Evolutionary conservation across 2,329 filamentous ascomycete species (phyloP).

Genomic region (Coniochaeta pulveracea): DNA sequence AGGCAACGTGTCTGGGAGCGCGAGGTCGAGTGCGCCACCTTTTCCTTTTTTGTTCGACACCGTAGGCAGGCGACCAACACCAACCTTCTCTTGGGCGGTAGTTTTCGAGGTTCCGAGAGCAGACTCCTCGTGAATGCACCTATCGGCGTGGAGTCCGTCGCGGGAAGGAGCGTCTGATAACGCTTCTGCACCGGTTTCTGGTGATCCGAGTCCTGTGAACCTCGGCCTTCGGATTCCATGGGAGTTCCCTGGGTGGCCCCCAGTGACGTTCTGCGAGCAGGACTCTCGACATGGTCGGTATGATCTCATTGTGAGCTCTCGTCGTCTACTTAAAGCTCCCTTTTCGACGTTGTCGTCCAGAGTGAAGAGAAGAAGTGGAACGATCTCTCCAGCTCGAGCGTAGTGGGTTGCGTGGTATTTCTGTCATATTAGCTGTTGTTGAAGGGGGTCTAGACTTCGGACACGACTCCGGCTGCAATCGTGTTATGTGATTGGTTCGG

Average conservation of each 20-base stretch:
- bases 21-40: background rate
- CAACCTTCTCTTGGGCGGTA: constrained; percentile 4
- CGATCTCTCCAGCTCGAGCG: too few relatives aligned
- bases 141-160: background rate
- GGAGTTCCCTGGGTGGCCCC: background rate
- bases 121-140: background rate
- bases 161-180: constrained; percentile 4
- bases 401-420: constrained; percentile 2
- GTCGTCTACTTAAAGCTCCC: too few relatives aligned
- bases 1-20: background rate
- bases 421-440: constrained; percentile 1
- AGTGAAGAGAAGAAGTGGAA: too few relatives aligned
- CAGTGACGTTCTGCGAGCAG: background rate
- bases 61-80: constrained; percentile 1
- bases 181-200: constrained; percentile 1
- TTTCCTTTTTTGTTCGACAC: constrained; percentile 2
- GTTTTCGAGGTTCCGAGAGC: background rate
- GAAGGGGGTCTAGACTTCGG: background rate
- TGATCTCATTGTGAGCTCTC: too few relatives aligned
- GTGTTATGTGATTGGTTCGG: too few relatives aligned
- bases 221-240: background rate
- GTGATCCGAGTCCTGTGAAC: background rate
- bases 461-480: too few relatives aligned
- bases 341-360: too few relatives aligned
- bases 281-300: background rate